Conservation (phyloP, 164 flowering plant genomes). For the Taxillus chinensis region DNA sequence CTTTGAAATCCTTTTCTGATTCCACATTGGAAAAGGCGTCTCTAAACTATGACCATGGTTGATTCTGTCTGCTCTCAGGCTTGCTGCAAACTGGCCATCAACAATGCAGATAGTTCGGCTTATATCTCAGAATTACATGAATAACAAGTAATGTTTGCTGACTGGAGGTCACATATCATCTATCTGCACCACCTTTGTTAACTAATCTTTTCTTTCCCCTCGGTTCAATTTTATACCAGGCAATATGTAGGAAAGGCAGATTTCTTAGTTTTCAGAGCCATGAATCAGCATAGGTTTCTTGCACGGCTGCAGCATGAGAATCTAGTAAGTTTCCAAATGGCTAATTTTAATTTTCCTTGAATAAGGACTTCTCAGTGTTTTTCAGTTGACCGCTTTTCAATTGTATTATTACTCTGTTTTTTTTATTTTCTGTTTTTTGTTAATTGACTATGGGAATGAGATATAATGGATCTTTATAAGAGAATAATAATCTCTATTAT, state of each 20-base stretch:
- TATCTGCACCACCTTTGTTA: too few relatives aligned
- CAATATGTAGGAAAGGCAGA: conserved; percentile 76
- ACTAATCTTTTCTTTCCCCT: not conserved
- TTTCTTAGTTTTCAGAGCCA: conserved; percentile 62
- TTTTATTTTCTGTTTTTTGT: too few relatives aligned
- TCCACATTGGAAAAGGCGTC: too few relatives aligned
- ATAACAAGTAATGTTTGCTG: conserved; percentile 41
- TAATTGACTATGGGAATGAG: too few relatives aligned
- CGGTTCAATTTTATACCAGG: conserved; percentile 21
- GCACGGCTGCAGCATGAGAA: conserved; percentile 69
- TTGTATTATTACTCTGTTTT: too few relatives aligned
- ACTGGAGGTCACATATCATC: not conserved
- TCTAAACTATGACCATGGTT: too few relatives aligned
- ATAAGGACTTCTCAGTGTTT: too few relatives aligned
- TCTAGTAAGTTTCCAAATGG: conserved; percentile 38
- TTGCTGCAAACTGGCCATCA: conserved; percentile 91
- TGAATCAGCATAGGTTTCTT: conserved; percentile 70
- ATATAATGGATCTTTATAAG: too few relatives aligned
- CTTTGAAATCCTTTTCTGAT: too few relatives aligned
- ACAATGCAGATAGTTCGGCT: conserved; percentile 96
- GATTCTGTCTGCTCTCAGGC: conserved; percentile 31
- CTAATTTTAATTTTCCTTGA: not conserved
- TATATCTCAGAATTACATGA: conserved; percentile 76
- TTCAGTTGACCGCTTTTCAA: too few relatives aligned
- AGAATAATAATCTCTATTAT: too few relatives aligned